Evolutionary conservation across 2,329 filamentous ascomycete species (phyloP).

Genomic region (Didymosphaeria variabile): DNA sequence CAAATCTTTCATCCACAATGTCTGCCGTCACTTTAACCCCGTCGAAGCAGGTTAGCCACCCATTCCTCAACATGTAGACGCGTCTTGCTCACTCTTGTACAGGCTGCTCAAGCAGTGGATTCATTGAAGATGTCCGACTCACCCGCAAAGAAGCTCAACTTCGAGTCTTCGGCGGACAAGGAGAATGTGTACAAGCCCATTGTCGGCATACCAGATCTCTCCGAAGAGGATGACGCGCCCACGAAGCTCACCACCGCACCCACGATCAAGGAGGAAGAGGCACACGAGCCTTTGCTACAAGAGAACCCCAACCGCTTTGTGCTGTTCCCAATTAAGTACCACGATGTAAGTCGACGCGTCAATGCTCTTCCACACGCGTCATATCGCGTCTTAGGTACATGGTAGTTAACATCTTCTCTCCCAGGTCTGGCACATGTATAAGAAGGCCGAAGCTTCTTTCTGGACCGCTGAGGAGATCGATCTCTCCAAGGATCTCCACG

Average conservation of each 20-base stretch:
- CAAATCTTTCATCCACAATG: constrained; percentile 64
- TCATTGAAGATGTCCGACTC: constrained; percentile 88
- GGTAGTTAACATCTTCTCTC: constrained; percentile 40
- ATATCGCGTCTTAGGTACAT: constrained; percentile 17
- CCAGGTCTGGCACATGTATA: constrained; percentile 99
- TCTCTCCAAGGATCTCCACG: constrained; percentile 96
- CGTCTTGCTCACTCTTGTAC: constrained; percentile 49
- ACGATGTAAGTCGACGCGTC: constrained; percentile 80
- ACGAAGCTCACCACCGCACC: constrained; percentile 64
- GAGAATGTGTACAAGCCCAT: constrained; percentile 76
- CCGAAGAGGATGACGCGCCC: constrained; percentile 37
- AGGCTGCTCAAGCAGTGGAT: constrained; percentile 89
- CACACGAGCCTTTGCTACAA: constrained; percentile 87
- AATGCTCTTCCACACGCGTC: not conserved
- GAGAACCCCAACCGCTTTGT: constrained; percentile 98
- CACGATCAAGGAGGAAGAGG: constrained; percentile 71
- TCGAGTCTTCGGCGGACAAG: constrained; percentile 74
- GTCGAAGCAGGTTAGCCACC: constrained; percentile 71
- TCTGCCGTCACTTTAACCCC: constrained; percentile 75
- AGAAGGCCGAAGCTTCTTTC: constrained; percentile 99
- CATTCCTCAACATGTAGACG: constrained; percentile 38
- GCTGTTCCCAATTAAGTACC: constrained; percentile 98
- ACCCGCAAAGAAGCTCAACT: constrained; percentile 88
- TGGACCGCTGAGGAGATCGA: constrained; percentile 99
- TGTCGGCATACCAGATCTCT: constrained; percentile 59